A percentile compares a stretch with the other conserved stretches of the same genome.
Evolutionary conservation across 1,284 basidiomycete species (phyloP).

Genomic region (Omphalotus olearius): DNA sequence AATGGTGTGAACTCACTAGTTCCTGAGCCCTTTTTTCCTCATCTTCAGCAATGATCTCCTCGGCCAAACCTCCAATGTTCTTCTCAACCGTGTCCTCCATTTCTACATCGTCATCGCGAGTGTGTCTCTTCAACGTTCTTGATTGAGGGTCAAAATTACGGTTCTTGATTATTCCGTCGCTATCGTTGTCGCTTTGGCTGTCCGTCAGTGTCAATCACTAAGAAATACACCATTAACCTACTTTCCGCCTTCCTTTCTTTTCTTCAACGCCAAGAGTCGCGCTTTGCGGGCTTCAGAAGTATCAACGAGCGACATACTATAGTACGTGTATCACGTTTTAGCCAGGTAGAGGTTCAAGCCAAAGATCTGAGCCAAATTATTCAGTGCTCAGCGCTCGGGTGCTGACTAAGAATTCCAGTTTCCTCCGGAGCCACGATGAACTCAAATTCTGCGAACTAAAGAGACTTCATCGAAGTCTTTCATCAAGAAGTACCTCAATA

Average conservation of each 20-base stretch:
- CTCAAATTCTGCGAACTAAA: too few species aligned
- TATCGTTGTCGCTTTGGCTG: conserved; percentile 3
- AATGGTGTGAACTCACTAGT: conserved; percentile 53
- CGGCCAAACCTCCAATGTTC: conserved; percentile 79
- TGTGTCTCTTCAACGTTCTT: conserved; percentile 68
- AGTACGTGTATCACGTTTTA: too few species aligned
- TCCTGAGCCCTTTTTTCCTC: conserved; percentile 83
- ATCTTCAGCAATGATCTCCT: conserved; percentile 82
- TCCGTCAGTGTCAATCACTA: conserved; percentile 1
- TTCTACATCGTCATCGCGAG: conserved; percentile 44
- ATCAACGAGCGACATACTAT: conserved; percentile 74
- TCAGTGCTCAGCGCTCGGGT: too few species aligned
- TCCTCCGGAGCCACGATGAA: background rate
- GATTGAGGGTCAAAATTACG: conserved; percentile 87
- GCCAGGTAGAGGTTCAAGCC: conserved; percentile 1
- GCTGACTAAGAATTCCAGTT: too few species aligned
- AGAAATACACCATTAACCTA: conserved; percentile 24
- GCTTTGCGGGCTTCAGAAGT: conserved; percentile 84
- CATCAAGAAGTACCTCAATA: too few species aligned
- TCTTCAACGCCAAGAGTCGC: conserved; percentile 77
- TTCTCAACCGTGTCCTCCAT: conserved; percentile 87
- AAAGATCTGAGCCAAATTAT: too few species aligned
- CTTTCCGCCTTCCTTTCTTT: conserved; percentile 58
- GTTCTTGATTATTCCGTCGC: conserved; percentile 57
- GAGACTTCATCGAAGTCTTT: too few species aligned